Percentiles rank a stretch among this genome's conserved stretches.
Evolutionary conservation across 208 protist genomes (phyloP).

Genomic region (Acanthamoeba castellanii): DNA sequence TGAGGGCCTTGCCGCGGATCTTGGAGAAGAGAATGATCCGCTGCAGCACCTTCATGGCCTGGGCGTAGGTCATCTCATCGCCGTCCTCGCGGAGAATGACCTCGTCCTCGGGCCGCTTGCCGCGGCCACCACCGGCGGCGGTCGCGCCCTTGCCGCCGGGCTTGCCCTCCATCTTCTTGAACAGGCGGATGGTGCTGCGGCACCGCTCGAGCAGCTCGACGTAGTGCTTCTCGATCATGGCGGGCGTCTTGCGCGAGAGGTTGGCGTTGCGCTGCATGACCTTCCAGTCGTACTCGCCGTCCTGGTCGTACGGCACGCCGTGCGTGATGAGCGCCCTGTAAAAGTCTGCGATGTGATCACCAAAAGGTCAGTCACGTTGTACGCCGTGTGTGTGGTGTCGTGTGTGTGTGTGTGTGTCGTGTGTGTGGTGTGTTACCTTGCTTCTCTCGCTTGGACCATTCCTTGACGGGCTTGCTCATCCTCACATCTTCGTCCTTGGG

Average conservation of each 20-base stretch:
- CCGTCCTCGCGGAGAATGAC: conserved; percentile 31
- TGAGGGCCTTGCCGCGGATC: conserved; percentile 62
- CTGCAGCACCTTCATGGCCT: conserved; percentile 72
- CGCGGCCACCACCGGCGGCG: not conserved
- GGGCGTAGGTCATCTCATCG: conserved; percentile 61
- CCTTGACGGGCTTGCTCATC: conserved; percentile 56
- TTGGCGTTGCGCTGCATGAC: conserved; percentile 67
- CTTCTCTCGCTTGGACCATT: conserved; percentile 67
- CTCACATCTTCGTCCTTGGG: not conserved
- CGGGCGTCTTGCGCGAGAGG: conserved; percentile 56
- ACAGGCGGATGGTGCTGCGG: conserved; percentile 66
- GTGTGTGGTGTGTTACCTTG: not conserved
- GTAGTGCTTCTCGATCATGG: conserved; percentile 73
- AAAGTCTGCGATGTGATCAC: conserved; percentile 22
- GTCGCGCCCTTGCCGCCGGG: not conserved
- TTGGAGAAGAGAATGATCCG: conserved; percentile 72
- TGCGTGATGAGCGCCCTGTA: conserved; percentile 71
- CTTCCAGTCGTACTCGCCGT: conserved; percentile 60
- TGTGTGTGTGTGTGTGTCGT: not conserved
- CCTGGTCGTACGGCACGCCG: conserved; percentile 59
- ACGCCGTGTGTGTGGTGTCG: not conserved
- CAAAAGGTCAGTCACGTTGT: no score
- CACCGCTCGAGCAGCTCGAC: conserved; percentile 65
- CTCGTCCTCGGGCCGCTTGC: conserved; percentile 42
- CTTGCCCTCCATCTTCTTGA: conserved; percentile 72